These are phyloP conservation scores for Pichia cabralensis DNA, from an alignment of 805 yeast species.

Conservation along the genomic window DNA sequence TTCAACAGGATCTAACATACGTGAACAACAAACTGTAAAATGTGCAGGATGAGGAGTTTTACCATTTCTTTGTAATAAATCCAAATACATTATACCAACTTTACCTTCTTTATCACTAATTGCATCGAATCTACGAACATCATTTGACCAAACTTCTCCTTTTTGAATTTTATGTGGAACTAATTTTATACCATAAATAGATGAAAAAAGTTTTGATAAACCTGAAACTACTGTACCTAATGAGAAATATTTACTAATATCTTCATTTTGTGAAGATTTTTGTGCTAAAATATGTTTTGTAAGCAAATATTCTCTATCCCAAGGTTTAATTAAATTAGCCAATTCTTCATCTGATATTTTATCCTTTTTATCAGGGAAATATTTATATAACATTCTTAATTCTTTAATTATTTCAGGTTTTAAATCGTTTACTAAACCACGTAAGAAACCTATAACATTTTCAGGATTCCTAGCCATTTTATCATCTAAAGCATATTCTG, in stretches of 20 bases:
- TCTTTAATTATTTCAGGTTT: conserved; percentile 51
- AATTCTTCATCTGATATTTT: conserved; percentile 30
- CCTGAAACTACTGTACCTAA: conserved; percentile 84
- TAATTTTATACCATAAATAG: conserved; percentile 68
- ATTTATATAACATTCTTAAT: conserved; percentile 34
- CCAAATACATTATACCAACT: conserved; percentile 80
- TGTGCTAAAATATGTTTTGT: conserved; percentile 22
- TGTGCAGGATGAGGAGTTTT: conserved; percentile 87
- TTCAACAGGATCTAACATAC: conserved; percentile 57
- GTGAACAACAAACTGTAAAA: conserved; percentile 90
- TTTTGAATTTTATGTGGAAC: conserved; percentile 49
- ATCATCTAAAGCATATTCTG: conserved; percentile 75
- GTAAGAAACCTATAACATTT: conserved; percentile 62
- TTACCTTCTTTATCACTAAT: conserved; percentile 51
- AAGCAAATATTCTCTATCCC: conserved; percentile 76
- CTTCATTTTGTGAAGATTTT: conserved; percentile 27
- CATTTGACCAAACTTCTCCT: conserved; percentile 86
- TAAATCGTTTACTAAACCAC: conserved; percentile 43
- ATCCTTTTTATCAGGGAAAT: conserved; percentile 12
- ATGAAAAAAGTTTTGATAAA: conserved; percentile 56
- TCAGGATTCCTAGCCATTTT: conserved; percentile 83
- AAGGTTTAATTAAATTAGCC: conserved; percentile 49
- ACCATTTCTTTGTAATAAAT: conserved; percentile 67
- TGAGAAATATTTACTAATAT: conserved; percentile 65
- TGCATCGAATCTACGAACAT: conserved; percentile 75